phyloP scores from a whole-genome alignment of 345 rosid species.

The Euphorbia peplus region DNA sequence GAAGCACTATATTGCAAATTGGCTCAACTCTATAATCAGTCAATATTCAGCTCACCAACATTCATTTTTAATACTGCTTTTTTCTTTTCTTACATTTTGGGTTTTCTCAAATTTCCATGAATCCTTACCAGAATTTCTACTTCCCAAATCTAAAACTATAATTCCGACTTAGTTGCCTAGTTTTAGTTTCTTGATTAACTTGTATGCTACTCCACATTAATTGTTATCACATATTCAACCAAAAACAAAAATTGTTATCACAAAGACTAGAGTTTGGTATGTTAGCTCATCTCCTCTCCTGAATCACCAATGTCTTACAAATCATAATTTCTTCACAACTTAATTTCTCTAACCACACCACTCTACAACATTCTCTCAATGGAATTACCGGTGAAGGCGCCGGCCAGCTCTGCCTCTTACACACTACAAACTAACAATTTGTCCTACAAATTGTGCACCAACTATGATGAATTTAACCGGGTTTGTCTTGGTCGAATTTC shows the following conservation, averaged over 20 bases:
- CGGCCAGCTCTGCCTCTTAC: constrained; percentile 36
- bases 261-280: constrained; percentile 59
- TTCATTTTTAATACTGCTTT: too few relatives aligned
- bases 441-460: constrained; percentile 50
- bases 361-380: constrained; percentile 26
- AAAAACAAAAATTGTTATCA: too few relatives aligned
- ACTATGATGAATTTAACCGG: constrained; percentile 34
- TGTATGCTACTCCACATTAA: constrained; percentile 3
- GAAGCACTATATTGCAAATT: constrained; percentile 30
- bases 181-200: background rate
- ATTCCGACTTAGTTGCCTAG: background rate
- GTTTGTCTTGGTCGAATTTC: constrained; percentile 26
- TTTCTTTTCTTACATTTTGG: background rate
- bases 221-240: constrained; percentile 22
- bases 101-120: constrained; percentile 30
- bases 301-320: constrained; percentile 14
- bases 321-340: background rate
- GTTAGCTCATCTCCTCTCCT: constrained; percentile 71
- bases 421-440: constrained; percentile 55
- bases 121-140: constrained; percentile 27
- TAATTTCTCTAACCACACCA: constrained; percentile 13
- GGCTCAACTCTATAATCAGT: constrained; percentile 24
- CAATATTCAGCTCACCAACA: constrained; percentile 54
- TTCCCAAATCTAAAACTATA: background rate
- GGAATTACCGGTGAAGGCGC: constrained; percentile 65